A percentile compares a stretch with the other conserved stretches of the same genome.
These are phyloP conservation scores for Galerina sulciceps DNA, from an alignment of 768 basidiomycete genomes.

Conservation along the genomic window DNA sequence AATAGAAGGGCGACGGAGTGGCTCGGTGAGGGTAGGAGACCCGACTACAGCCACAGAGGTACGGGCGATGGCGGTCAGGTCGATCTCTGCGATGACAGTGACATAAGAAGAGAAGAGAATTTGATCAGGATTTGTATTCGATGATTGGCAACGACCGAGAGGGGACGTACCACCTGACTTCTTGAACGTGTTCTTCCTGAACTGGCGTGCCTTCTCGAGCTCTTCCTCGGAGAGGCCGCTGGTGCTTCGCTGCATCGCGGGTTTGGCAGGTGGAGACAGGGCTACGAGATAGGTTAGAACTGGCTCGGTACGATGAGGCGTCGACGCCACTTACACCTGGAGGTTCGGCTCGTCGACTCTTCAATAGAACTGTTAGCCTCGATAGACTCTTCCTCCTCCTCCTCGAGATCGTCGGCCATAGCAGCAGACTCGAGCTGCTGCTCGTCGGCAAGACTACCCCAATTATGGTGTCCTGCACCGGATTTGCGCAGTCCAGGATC, in stretches of 20 bases:
- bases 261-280: slow-evolving; percentile 31
- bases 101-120: neutral
- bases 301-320: neutral
- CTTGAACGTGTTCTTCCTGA: slow-evolving; percentile 79
- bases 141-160: neutral
- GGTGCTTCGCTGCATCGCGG: slow-evolving; percentile 37
- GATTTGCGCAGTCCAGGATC: slow-evolving; percentile 75
- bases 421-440: slow-evolving; percentile 49
- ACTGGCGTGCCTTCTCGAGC: slow-evolving; percentile 60
- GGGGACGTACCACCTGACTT: slow-evolving; percentile 56
- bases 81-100: slow-evolving; percentile 37
- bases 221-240: slow-evolving; percentile 66
- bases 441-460: slow-evolving; percentile 78
- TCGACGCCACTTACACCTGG: slow-evolving; percentile 7
- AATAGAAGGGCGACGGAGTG: neutral
- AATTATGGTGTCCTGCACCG: slow-evolving; percentile 84
- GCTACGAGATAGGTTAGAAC: slow-evolving; percentile 5
- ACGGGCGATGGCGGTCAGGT: slow-evolving; percentile 82
- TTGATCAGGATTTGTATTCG: neutral
- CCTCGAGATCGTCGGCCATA: slow-evolving; percentile 34
- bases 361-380: too few relatives aligned
- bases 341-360: too few relatives aligned
- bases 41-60: slow-evolving; percentile 74
- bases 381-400: slow-evolving; percentile 27
- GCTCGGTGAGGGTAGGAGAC: slow-evolving; percentile 42